phyloP scores from a whole-genome alignment of 148 eudicot genomes.

The Chenopodium quinoa region DNA sequence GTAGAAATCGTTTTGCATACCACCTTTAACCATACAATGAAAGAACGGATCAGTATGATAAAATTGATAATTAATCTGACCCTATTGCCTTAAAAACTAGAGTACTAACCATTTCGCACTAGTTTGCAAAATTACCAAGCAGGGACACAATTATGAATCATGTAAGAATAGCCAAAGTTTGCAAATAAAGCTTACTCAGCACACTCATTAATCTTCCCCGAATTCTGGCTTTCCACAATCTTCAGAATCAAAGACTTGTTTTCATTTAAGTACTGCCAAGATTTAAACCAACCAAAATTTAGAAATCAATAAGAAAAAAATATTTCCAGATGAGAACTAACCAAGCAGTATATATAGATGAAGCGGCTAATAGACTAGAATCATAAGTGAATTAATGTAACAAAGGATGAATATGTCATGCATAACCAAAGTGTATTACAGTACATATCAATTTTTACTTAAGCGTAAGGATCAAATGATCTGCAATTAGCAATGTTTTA shows the following conservation, averaged over 20 bases:
- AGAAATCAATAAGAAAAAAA: too few species aligned
- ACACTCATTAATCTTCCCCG: slow-evolving; percentile 88
- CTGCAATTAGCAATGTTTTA: too few species aligned
- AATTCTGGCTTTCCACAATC: slow-evolving; percentile 97
- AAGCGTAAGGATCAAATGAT: too few species aligned
- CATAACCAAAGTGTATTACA: background rate
- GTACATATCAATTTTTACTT: too few species aligned
- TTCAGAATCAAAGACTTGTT: slow-evolving; percentile 94
- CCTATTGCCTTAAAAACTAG: too few species aligned
- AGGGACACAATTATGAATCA: background rate
- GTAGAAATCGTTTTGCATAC: too few species aligned
- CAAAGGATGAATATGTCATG: too few species aligned
- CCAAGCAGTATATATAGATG: background rate
- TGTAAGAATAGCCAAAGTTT: background rate
- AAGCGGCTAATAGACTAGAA: background rate
- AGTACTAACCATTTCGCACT: too few species aligned
- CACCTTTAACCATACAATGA: too few species aligned
- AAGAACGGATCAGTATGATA: too few species aligned
- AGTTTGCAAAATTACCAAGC: background rate
- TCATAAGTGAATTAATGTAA: background rate
- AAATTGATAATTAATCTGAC: too few species aligned
- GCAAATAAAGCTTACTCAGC: slow-evolving; percentile 72
- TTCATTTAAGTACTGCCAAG: slow-evolving; percentile 85
- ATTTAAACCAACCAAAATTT: background rate
- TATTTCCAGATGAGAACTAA: background rate